phyloP scores from a whole-genome alignment of 331 rosid genomes.

The Pyracantha coccinea region DNA sequence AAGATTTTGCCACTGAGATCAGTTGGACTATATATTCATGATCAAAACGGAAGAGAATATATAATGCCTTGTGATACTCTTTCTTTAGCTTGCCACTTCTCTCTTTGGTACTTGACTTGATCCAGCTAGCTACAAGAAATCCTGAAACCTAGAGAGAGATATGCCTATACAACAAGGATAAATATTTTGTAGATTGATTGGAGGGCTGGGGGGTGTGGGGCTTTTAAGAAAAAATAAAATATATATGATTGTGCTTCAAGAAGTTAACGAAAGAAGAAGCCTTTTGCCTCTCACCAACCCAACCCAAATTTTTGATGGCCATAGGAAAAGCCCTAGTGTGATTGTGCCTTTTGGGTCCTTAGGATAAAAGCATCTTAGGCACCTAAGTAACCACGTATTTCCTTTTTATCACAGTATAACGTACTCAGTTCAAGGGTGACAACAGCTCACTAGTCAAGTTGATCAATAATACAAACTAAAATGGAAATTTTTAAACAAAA shows the following conservation, averaged over 20 bases:
- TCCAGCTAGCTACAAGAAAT: not conserved
- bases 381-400: slow-evolving; percentile 7
- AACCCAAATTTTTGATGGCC: slow-evolving; percentile 47
- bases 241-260: slow-evolving; percentile 39
- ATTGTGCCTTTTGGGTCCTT: slow-evolving; percentile 35
- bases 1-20: not conserved
- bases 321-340: slow-evolving; percentile 32
- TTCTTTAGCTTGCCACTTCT: too few species aligned
- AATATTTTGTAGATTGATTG: slow-evolving; percentile 25
- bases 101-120: not conserved
- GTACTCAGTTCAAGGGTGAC: not conserved
- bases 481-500: slow-evolving; percentile 9
- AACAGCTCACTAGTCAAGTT: slow-evolving; percentile 6
- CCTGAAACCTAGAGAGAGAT: not conserved
- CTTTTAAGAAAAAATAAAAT: too few species aligned
- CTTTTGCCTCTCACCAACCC: slow-evolving; percentile 75
- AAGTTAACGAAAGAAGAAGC: slow-evolving; percentile 34
- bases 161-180: slow-evolving; percentile 10
- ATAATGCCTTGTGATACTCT: not conserved
- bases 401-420: slow-evolving; percentile 12
- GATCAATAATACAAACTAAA: slow-evolving; percentile 30
- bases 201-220: too few species aligned
- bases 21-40: not conserved
- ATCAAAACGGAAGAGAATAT: not conserved
- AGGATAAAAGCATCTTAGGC: slow-evolving; percentile 45